phyloP scores from a whole-genome alignment of 2,329 filamentous ascomycete species.

The Aureobasidium sp. region DNA sequence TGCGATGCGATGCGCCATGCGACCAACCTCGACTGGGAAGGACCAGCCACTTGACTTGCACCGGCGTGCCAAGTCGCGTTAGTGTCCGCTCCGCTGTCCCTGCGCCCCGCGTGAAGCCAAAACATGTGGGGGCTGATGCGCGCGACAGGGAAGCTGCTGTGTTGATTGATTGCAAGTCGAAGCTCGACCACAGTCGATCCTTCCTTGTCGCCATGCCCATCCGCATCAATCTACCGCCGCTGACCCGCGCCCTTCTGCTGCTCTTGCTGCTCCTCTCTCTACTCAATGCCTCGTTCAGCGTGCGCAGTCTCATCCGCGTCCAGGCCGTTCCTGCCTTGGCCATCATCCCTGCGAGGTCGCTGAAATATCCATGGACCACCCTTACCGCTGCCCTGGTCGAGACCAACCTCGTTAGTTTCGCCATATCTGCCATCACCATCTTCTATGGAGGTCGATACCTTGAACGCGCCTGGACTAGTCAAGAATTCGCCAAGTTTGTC shows the following conservation, averaged over 20 bases:
- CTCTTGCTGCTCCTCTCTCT: slow-evolving; percentile 68
- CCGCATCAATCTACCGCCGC: slow-evolving; percentile 84
- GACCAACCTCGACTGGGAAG: background rate
- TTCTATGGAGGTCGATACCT: slow-evolving; percentile 93
- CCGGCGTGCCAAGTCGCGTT: background rate
- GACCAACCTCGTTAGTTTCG: slow-evolving; percentile 80
- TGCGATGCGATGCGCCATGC: background rate
- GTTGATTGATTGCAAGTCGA: background rate
- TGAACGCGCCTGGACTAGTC: slow-evolving; percentile 89
- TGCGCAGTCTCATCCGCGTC: slow-evolving; percentile 24
- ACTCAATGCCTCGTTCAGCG: slow-evolving; percentile 58
- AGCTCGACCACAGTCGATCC: background rate
- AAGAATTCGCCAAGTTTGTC: slow-evolving; percentile 86
- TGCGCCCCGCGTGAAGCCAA: background rate
- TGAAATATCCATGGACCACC: slow-evolving; percentile 91
- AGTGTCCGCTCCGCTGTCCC: background rate
- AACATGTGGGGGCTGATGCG: background rate
- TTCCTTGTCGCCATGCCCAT: slow-evolving; percentile 51
- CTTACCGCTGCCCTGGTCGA: slow-evolving; percentile 81
- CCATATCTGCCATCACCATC: slow-evolving; percentile 67
- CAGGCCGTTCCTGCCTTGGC: slow-evolving; percentile 61
- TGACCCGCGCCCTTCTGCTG: slow-evolving; percentile 75
- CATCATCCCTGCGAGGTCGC: slow-evolving; percentile 71
- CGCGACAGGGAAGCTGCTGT: background rate
- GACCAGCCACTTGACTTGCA: background rate